Percentiles rank a stretch among this genome's conserved stretches.
Evolutionary conservation across 805 yeast genomes (phyloP).

Genomic region (Wickerhamiella qilinensis): DNA sequence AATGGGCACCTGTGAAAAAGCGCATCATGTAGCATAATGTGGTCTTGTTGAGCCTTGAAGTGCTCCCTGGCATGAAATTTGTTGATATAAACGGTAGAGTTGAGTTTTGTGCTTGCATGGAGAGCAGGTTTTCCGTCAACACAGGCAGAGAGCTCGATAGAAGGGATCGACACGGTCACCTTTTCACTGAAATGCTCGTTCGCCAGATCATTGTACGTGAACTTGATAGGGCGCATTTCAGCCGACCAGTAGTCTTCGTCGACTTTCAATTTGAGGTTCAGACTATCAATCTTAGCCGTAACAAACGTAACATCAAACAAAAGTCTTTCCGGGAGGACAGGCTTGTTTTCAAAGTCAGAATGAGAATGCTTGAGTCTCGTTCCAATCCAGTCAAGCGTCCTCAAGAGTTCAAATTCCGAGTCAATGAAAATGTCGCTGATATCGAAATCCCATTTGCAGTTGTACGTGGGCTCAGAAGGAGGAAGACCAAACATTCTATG

Average conservation of each 20-base stretch:
- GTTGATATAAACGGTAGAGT: slow-evolving; percentile 42
- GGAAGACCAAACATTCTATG: slow-evolving; percentile 90
- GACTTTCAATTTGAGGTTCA: slow-evolving; percentile 29
- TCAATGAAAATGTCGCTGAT: slow-evolving; percentile 42
- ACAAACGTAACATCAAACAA: slow-evolving; percentile 58
- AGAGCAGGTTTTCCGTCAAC: background rate
- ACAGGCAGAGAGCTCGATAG: slow-evolving; percentile 16
- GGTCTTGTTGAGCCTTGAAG: slow-evolving; percentile 42
- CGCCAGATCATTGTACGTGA: slow-evolving; percentile 45
- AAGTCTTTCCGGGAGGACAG: slow-evolving; percentile 38
- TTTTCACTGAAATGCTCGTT: slow-evolving; percentile 47
- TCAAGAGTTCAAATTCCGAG: slow-evolving; percentile 31
- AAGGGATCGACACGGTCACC: slow-evolving; percentile 34
- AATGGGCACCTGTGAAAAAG: slow-evolving; percentile 73
- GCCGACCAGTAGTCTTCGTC: slow-evolving; percentile 17
- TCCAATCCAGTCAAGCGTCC: slow-evolving; percentile 25
- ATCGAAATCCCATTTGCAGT: slow-evolving; percentile 78
- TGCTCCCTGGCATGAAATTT: slow-evolving; percentile 32
- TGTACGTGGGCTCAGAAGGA: slow-evolving; percentile 74
- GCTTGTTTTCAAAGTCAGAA: slow-evolving; percentile 59
- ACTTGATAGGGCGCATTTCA: slow-evolving; percentile 19
- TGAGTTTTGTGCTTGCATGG: slow-evolving; percentile 37
- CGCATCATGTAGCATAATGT: slow-evolving; percentile 56
- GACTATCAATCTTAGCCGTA: slow-evolving; percentile 34
- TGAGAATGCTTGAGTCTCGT: slow-evolving; percentile 44